Evolutionary conservation across 305 asterid species (phyloP).

Genomic region (Andrographis paniculata): DNA sequence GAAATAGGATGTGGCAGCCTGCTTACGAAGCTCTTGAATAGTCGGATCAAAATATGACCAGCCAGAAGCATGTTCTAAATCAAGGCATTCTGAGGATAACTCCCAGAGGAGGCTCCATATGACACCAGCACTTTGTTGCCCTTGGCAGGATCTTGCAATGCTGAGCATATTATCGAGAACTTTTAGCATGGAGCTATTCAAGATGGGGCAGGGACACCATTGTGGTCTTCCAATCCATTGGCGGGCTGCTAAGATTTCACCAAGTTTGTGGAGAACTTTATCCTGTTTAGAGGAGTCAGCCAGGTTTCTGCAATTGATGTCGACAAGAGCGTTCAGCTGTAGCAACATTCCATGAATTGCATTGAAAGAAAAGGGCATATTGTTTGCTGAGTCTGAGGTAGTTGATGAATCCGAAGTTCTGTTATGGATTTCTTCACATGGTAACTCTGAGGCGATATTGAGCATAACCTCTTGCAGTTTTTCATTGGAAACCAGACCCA

Average conservation of each 20-base stretch:
- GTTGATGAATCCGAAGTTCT: constrained; percentile 21
- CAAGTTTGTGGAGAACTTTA: constrained; percentile 43
- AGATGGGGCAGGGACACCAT: constrained; percentile 68
- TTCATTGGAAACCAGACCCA: constrained; percentile 75
- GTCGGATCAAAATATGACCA: constrained; percentile 66
- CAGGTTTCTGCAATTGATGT: constrained; percentile 69
- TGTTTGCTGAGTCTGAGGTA: constrained; percentile 16
- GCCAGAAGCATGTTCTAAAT: constrained; percentile 40
- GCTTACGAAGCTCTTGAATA: constrained; percentile 70
- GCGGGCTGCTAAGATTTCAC: constrained; percentile 39
- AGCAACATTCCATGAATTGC: constrained; percentile 78
- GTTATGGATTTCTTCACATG: constrained; percentile 22
- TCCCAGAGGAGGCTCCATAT: constrained; percentile 68
- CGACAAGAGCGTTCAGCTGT: constrained; percentile 76
- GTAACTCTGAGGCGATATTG: constrained; percentile 72
- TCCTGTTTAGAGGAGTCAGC: constrained; percentile 63
- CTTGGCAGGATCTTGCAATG: constrained; percentile 57
- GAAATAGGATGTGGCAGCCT: constrained; percentile 81
- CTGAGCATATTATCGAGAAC: constrained; percentile 77
- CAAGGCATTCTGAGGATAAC: constrained; percentile 68
- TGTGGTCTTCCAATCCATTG: constrained; percentile 78
- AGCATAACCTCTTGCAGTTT: constrained; percentile 58
- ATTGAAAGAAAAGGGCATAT: constrained; percentile 41
- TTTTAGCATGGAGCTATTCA: constrained; percentile 49
- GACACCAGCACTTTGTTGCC: constrained; percentile 35